Conservation (phyloP, 495 filamentous ascomycete genomes). For the Penicillium angulare region DNA sequence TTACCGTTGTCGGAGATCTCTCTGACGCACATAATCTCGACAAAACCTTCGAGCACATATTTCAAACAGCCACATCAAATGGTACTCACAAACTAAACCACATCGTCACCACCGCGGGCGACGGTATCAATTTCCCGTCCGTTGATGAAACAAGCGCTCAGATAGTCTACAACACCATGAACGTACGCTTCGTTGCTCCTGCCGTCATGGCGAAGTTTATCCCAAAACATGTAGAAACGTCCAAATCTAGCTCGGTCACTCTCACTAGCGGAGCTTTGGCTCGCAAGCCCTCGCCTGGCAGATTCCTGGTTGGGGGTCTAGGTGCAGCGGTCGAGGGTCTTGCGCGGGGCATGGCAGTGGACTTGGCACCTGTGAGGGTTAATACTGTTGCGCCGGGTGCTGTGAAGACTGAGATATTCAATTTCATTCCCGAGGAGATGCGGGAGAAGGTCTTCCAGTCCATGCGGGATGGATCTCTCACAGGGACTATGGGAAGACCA, state of each 20-base stretch:
- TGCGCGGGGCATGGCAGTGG: slow-evolving; percentile 53
- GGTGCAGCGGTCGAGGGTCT: slow-evolving; percentile 45
- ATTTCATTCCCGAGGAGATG: slow-evolving; percentile 4
- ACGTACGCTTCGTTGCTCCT: slow-evolving; percentile 50
- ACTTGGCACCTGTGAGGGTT: slow-evolving; percentile 60
- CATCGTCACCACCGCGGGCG: slow-evolving; percentile 59
- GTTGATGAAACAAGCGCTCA: slow-evolving; percentile 42
- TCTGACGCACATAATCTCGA: slow-evolving; percentile 37
- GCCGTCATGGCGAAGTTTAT: slow-evolving; percentile 55
- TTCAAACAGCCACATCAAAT: slow-evolving; percentile 29
- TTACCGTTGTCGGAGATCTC: slow-evolving; percentile 44
- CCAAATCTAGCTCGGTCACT: slow-evolving; percentile 45
- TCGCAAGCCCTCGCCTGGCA: slow-evolving; percentile 47
- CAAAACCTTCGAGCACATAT: slow-evolving; percentile 43
- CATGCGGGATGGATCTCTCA: slow-evolving; percentile 30
- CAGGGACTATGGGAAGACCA: slow-evolving; percentile 46
- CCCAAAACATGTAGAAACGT: slow-evolving; percentile 39
- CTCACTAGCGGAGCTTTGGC: slow-evolving; percentile 54
- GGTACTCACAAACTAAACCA: slow-evolving; percentile 51
- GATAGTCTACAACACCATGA: slow-evolving; percentile 42
- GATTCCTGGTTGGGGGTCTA: slow-evolving; percentile 41
- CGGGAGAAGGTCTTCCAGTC: slow-evolving; percentile 6
- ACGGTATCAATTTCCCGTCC: slow-evolving; percentile 31
- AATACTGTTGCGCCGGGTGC: slow-evolving; percentile 59
- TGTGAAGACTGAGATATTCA: slow-evolving; percentile 53